Evolutionary conservation across 2,329 filamentous ascomycete genomes (phyloP), one percentile per base, ranked within the genome.

Genomic region (Hypoxylon sp.): DNA sequence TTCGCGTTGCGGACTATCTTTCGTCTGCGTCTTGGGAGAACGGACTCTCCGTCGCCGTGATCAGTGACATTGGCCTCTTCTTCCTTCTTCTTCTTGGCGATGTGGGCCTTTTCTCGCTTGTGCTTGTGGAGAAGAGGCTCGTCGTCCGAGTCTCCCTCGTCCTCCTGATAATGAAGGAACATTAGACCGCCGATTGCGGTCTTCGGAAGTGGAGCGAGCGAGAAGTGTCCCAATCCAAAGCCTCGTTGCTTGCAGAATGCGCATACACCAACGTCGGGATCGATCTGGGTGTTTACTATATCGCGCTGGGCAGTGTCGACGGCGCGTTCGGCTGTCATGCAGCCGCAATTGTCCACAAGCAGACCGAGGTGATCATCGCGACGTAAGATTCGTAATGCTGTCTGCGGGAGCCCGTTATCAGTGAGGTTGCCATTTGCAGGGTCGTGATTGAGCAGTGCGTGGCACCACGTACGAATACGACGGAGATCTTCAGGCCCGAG

Each of bases 361-460:
- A 41, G 4, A 0, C 38, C n/a, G n/a, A n/a, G n/a, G n/a, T n/a
- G n/a, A n/a, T n/a, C n/a, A n/a, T n/a, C n/a, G n/a, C n/a, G n/a
- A n/a, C n/a, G n/a, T n/a, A n/a, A n/a, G n/a, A n/a, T n/a, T n/a
- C n/a, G n/a, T n/a, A 38, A 38, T 38, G 13, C 34, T 1, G 34
- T 38, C 13, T n/a, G 13, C 5, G 5, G 34, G 1, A 6, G 36
- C 1, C 5, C 3, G 23, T 32, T 2, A 1, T 13, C 6, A 5
- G 2, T 2, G 10, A 36, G 14, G 1, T 17, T 3, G 25, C 13
- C 13, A 1, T 3, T 7, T 17, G 6, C 17, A n/a, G 34, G 17
- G 3, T 14, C 3, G 17, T 64, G 61, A 13, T 49, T 34, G 0
- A 64, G 6, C 2, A 64, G 6, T 0, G 61, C 53, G 17, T 59